Base-by-base conservation (phyloP, 1,284 basidiomycete species). In the Pyrrhoderma noxium region DNA sequence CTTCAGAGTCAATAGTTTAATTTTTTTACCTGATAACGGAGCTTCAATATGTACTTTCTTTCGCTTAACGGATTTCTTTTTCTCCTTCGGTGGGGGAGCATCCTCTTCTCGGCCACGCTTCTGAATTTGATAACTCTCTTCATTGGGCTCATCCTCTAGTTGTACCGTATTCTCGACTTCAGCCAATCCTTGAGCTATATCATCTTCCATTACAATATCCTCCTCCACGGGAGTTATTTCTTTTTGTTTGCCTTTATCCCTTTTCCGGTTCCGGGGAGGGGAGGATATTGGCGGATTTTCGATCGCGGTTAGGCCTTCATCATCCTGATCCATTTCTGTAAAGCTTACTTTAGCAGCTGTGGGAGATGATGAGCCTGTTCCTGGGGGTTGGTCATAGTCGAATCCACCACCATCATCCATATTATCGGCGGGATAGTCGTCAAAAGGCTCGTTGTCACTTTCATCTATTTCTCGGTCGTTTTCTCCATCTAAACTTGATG, bases 121-220 rank as follows among this genome's bases (percentile, higher is more conserved):
- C 44, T 53, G 55, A 31, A 27, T 48, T 19, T 43, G 49, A 8
- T 45, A 48, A 40, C 35, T 44, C 8, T 61, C 60, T 14, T 62
- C 62, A 13, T 61, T 58, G 25, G n/a, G 64, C 34, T 67, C 70
- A 13, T 69, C 69, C 8, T 70, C 67, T 39, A 51, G 50, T 25
- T 50, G 51, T 19, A 41, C 47, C 16, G 57, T 35, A 44, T 69
- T 68, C 36, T 72, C 70, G 38, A 74, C 60, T 11, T 67, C 69
- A n/a, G 66, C 61, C n/a, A 73, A 55, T n/a, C 73, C 76, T 19
- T 70, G 70, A 1, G 68, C 71, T 49, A 80, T 77, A 31, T 80
- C 79, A 16, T 79, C 74, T 51, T 85, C 82, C 25, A 76, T 58
- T 1, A 67, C 70, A 8, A 67, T 14, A 16, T 38, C 40, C 70